Base-by-base conservation (phyloP, 306 rosid genomes). In the Pyrus pyrifolia region DNA sequence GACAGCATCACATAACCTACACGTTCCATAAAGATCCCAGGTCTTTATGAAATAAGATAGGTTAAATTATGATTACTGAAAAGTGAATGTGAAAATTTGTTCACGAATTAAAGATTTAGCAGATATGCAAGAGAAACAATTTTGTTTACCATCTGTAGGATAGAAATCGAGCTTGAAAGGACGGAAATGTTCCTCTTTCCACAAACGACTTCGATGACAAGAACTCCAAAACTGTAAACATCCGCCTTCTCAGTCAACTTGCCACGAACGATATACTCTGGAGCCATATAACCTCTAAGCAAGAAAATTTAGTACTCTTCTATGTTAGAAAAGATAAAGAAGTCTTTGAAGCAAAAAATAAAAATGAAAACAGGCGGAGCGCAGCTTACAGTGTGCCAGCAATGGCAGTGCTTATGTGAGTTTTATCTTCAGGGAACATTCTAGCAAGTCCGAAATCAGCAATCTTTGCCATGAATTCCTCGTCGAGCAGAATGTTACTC, bases 401-500 rank as follows among this genome's bases (percentile, higher is more conserved):
- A 71, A 84, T 70, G 63, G 68, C 83, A 59, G 87, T 84, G 78
- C 83, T 84, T 60, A 84, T 81, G 70, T 84, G 87, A 22, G 83
- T 84, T 78, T 81, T 65, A 67, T 84, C 76, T 66, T 81, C 87
- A 11, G 81, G 79, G 53, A 90, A 88, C 30, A 90, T 75, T 76
- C 95, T 83, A 77, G 92, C 95, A n/a, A 90, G 90, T 72, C 95
- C 95, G 72, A 90, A 90, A 84, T 90, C 92, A 14, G 90, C 95
- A 73, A 90, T 86, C 83, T 88, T 90, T 12, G 95, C 77, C 11
- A 78, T 78, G 81, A 87, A 86, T 38, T 90, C 79, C 40, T 84
- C 79, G 14, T 88, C 90, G 30, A 90, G 90, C 46, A 90, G 57
- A 58, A 90, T 60, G 66, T 90, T 90, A 80, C 95, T 88, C 51